Evolutionary conservation across 306 rosid species (phyloP).

Genomic region (Cucurbita argyrosperma): DNA sequence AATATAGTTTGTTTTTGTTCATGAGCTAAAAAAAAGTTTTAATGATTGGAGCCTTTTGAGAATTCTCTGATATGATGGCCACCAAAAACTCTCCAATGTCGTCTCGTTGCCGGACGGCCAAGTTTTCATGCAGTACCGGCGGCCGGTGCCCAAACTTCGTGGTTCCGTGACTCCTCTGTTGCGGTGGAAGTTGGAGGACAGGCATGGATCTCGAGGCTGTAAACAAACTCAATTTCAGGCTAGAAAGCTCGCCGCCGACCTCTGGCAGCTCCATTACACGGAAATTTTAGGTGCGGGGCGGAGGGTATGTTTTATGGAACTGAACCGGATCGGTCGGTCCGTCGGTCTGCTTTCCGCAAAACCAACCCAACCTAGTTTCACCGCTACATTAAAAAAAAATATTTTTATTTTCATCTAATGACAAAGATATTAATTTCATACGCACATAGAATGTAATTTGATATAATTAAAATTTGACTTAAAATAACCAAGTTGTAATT

Average conservation of each 20-base stretch:
- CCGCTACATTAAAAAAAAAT: too few species aligned
- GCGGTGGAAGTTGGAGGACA: neutral
- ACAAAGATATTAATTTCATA: too few species aligned
- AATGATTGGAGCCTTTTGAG: neutral
- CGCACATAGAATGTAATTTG: neutral
- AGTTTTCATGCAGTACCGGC: neutral
- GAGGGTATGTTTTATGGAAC: neutral
- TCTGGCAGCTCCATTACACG: slow-evolving; percentile 27
- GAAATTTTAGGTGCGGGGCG: slow-evolving; percentile 12
- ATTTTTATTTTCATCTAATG: too few species aligned
- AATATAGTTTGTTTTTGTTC: neutral
- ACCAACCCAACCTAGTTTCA: too few species aligned
- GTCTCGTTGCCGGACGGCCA: neutral
- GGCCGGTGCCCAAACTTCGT: neutral
- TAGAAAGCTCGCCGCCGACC: slow-evolving; percentile 52
- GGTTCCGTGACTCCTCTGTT: slow-evolving; percentile 4
- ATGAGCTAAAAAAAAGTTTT: neutral
- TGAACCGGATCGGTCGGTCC: too few species aligned
- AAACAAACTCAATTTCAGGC: slow-evolving; percentile 20
- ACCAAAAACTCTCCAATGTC: neutral
- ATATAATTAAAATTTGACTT: too few species aligned
- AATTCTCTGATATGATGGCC: neutral
- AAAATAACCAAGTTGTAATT: too few species aligned
- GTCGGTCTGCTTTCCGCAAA: too few species aligned
- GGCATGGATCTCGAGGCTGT: neutral